Conservation (phyloP, 2,329 filamentous ascomycete genomes). For the Kalmusia sp. region DNA sequence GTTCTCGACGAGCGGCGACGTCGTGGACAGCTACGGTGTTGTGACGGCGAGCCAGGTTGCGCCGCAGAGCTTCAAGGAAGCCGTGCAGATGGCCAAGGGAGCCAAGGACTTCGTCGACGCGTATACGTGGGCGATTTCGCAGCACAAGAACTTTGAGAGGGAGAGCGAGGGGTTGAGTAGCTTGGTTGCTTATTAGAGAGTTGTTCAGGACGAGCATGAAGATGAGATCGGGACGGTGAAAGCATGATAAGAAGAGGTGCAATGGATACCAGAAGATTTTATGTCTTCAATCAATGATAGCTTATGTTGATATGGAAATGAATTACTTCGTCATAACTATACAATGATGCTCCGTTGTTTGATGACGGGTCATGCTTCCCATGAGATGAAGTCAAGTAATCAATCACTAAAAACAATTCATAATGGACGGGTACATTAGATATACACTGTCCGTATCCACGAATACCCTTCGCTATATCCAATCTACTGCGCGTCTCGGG, state of each 20-base stretch:
- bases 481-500: too few relatives aligned
- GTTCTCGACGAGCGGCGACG: constrained; percentile 58
- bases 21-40: constrained; percentile 77
- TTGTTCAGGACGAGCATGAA: neutral
- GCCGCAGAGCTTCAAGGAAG: constrained; percentile 67
- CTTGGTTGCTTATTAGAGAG: constrained; percentile 74
- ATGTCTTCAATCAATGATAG: neutral
- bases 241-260: neutral
- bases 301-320: neutral
- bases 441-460: too few relatives aligned
- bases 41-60: constrained; percentile 67
- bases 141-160: constrained; percentile 76
- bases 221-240: neutral
- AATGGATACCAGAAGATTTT: constrained; percentile 2
- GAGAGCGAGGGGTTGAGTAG: constrained; percentile 73
- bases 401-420: too few relatives aligned
- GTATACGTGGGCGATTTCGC: constrained; percentile 73
- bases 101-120: constrained; percentile 73
- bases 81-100: constrained; percentile 69
- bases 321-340: too few relatives aligned
- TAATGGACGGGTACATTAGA: too few relatives aligned
- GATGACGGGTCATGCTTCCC: too few relatives aligned
- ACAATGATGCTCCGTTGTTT: too few relatives aligned
- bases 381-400: too few relatives aligned
- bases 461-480: too few relatives aligned